A percentile compares a stretch with the other conserved stretches of the same genome.
These are phyloP conservation scores for Zanthoxylum bungeanum DNA, from an alignment of 345 rosid species.

Conservation along the genomic window DNA sequence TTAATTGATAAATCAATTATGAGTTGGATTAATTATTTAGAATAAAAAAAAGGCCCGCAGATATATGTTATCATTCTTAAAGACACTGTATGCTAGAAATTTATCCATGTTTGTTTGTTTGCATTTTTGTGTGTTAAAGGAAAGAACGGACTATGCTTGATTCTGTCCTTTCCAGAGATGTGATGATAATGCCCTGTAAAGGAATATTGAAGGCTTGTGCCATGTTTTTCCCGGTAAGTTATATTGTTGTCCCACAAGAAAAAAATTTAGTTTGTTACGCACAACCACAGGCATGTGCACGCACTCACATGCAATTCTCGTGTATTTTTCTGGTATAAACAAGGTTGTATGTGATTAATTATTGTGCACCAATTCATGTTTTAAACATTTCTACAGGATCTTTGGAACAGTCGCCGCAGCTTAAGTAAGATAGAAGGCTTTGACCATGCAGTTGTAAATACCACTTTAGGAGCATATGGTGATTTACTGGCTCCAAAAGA, in stretches of 20 bases:
- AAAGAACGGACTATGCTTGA: slow-evolving; percentile 73
- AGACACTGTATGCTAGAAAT: neutral
- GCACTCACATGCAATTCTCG: neutral
- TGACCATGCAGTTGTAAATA: slow-evolving; percentile 75
- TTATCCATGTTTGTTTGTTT: neutral
- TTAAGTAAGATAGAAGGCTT: slow-evolving; percentile 79
- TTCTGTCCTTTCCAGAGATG: slow-evolving; percentile 56
- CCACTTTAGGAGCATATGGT: slow-evolving; percentile 81
- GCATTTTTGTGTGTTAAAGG: slow-evolving; percentile 34
- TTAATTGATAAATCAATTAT: neutral
- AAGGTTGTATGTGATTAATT: neutral
- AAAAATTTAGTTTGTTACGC: neutral
- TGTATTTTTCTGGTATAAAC: neutral
- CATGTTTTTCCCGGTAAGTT: slow-evolving; percentile 82
- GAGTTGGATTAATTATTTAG: neutral
- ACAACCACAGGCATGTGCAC: neutral
- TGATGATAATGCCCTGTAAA: slow-evolving; percentile 68
- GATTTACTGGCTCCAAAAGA: slow-evolving; percentile 52
- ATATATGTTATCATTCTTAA: neutral
- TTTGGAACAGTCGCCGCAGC: slow-evolving; percentile 77
- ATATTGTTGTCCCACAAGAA: neutral
- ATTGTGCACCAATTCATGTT: neutral
- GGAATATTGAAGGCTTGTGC: slow-evolving; percentile 81
- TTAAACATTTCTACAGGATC: slow-evolving; percentile 45
- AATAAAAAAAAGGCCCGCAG: neutral